Evolutionary conservation across 495 filamentous ascomycete species (phyloP).

Genomic region (Talaromyces proteolyticus): DNA sequence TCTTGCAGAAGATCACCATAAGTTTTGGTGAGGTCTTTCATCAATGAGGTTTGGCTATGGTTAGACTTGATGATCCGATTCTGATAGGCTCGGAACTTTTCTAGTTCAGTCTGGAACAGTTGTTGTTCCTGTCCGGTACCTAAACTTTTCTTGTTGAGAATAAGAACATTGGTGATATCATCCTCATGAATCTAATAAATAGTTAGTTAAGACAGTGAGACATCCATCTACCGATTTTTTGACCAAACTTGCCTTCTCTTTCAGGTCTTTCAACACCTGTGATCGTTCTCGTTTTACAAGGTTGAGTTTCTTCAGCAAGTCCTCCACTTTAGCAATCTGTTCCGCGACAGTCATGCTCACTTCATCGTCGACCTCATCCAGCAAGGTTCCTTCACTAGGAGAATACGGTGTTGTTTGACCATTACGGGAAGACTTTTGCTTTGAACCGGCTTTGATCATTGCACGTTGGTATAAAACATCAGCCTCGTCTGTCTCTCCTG

Average conservation of each 20-base stretch:
- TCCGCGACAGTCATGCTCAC: conserved; percentile 73
- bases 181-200: conserved; percentile 75
- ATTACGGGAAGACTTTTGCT: conserved; percentile 56
- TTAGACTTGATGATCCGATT: conserved; percentile 84
- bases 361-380: conserved; percentile 90
- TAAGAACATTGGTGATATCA: conserved; percentile 94
- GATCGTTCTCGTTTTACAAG: conserved; percentile 84
- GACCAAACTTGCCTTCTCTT: conserved; percentile 85
- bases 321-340: conserved; percentile 85
- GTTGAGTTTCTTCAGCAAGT: conserved; percentile 85
- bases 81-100: conserved; percentile 94
- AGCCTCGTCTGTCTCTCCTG: conserved; percentile 81
- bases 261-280: conserved; percentile 92
- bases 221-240: too few relatives aligned
- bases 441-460: conserved; percentile 59
- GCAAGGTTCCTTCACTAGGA: conserved; percentile 63
- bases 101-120: conserved; percentile 88
- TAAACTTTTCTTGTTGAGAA: conserved; percentile 94
- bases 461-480: conserved; percentile 86
- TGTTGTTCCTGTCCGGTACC: conserved; percentile 75
- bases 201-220: too few relatives aligned
- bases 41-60: conserved; percentile 86
- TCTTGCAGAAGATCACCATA: conserved; percentile 90
- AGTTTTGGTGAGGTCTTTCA: conserved; percentile 89
- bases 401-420: conserved; percentile 49